These are phyloP conservation scores for Physcomitrellopsis africana DNA, from an alignment of 225 moss, liverwort and hornwort species.

Conservation along the genomic window DNA sequence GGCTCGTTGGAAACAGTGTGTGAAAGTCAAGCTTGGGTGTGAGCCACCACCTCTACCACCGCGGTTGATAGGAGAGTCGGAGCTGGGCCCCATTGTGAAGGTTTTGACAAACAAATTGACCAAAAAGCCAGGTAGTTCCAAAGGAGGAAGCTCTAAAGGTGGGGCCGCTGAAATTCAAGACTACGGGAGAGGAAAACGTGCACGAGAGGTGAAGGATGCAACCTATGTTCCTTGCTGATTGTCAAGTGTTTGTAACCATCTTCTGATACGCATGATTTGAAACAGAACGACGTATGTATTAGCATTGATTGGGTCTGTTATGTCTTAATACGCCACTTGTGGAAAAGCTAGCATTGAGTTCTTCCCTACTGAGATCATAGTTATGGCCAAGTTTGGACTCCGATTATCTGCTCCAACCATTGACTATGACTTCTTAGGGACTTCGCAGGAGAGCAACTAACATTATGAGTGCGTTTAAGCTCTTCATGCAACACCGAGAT, in stretches of 20 bases:
- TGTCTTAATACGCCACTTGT: neutral
- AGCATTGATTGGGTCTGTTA: neutral
- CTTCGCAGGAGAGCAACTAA: too few species aligned
- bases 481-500: neutral
- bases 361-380: too few species aligned
- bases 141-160: slow-evolving; percentile 57
- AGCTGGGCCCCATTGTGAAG: slow-evolving; percentile 79
- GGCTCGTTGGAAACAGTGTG: slow-evolving; percentile 82
- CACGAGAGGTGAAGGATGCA: slow-evolving; percentile 69
- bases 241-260: neutral
- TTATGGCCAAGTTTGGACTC: too few species aligned
- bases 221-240: neutral
- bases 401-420: too few species aligned
- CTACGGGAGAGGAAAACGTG: slow-evolving; percentile 94
- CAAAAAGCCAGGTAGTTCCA: slow-evolving; percentile 64
- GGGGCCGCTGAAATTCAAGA: slow-evolving; percentile 69
- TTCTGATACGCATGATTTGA: neutral
- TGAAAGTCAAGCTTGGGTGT: slow-evolving; percentile 66
- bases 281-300: neutral
- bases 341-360: neutral
- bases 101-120: slow-evolving; percentile 75
- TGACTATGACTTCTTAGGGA: too few species aligned
- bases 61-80: slow-evolving; percentile 86
- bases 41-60: slow-evolving; percentile 75
- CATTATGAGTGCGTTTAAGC: neutral